These are phyloP conservation scores for Aureobasidium uvarum DNA, from an alignment of 2,329 filamentous ascomycete genomes.

Conservation along the genomic window DNA sequence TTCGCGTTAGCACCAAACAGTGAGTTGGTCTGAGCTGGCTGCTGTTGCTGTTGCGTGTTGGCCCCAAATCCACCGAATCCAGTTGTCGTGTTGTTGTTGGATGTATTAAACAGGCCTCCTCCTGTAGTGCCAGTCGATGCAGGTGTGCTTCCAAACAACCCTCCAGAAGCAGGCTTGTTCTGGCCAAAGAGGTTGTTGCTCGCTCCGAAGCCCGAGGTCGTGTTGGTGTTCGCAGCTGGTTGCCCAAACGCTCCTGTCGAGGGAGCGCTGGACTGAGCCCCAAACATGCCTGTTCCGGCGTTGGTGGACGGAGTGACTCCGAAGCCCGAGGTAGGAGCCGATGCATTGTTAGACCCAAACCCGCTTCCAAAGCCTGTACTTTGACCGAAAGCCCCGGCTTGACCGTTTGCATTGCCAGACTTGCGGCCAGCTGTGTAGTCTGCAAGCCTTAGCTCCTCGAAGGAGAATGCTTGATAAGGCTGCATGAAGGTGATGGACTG, in stretches of 20 bases:
- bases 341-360: constrained; percentile 41
- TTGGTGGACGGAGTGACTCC: constrained; percentile 42
- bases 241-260: constrained; percentile 31
- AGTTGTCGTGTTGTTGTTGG: constrained; percentile 31
- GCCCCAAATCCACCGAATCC: constrained; percentile 4
- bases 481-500: constrained; percentile 78
- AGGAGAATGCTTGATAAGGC: constrained; percentile 83
- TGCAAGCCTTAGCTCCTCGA: constrained; percentile 65
- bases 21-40: constrained; percentile 3
- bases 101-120: constrained; percentile 37
- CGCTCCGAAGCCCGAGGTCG: neutral
- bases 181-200: constrained; percentile 34
- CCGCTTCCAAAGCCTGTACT: constrained; percentile 56
- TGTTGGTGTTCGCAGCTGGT: constrained; percentile 49
- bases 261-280: constrained; percentile 41
- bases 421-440: constrained; percentile 87
- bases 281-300: constrained; percentile 36
- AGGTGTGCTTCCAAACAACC: constrained; percentile 34
- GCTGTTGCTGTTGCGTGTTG: constrained; percentile 11
- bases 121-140: constrained; percentile 31
- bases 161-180: constrained; percentile 31
- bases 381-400: constrained; percentile 77
- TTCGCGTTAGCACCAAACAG: constrained; percentile 29
- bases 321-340: constrained; percentile 45
- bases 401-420: constrained; percentile 77